Evolutionary conservation across 257 asterid genomes (phyloP).

Genomic region (Sherardia arvensis): DNA sequence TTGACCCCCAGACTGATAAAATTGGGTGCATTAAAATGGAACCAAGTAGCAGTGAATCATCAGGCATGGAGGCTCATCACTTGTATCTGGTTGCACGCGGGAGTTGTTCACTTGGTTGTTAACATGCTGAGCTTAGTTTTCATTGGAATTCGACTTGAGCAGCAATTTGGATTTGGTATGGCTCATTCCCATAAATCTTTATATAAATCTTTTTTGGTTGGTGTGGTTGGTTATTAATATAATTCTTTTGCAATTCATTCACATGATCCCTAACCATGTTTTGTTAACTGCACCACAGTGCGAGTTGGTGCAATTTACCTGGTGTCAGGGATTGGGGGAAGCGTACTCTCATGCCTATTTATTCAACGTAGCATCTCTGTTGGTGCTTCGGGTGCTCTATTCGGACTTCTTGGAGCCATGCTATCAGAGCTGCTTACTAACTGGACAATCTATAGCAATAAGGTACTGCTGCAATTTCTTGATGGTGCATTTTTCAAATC

Average conservation of each 20-base stretch:
- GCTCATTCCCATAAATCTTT: conserved; percentile 3
- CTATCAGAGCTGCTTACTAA: conserved; percentile 81
- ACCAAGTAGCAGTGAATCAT: conserved; percentile 52
- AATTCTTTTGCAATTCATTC: neutral
- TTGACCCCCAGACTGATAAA: conserved; percentile 60
- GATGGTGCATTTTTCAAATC: too few relatives aligned
- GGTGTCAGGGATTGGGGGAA: conserved; percentile 85
- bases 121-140: conserved; percentile 82
- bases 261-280: neutral
- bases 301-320: conserved; percentile 71
- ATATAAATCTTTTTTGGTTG: neutral
- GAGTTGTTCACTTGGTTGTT: conserved; percentile 72
- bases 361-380: conserved; percentile 78
- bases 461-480: conserved; percentile 34
- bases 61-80: conserved; percentile 82
- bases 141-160: conserved; percentile 86
- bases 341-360: conserved; percentile 67
- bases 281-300: conserved; percentile 39
- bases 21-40: conserved; percentile 74
- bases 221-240: neutral
- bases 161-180: conserved; percentile 84
- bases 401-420: conserved; percentile 99
- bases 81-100: conserved; percentile 91
- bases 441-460: conserved; percentile 91
- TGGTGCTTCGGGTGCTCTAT: conserved; percentile 98